A percentile compares a stretch with the other conserved stretches of the same genome.
phyloP scores from a whole-genome alignment of 805 yeast species.

The Debaryomyces maramus region DNA sequence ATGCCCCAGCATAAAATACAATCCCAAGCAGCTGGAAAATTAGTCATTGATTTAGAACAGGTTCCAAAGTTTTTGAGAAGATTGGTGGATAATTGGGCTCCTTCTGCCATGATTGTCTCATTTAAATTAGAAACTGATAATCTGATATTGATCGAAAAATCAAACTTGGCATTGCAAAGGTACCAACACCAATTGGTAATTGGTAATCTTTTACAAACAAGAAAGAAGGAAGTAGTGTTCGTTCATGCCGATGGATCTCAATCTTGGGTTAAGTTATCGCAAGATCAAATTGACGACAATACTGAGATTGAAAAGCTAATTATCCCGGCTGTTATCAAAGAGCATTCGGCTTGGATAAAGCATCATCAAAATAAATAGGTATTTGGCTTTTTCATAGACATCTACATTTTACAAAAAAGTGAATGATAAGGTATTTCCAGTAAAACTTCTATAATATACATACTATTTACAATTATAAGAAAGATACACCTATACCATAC shows the following conservation, averaged over 20 bases:
- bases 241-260: conserved; percentile 52
- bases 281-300: conserved; percentile 37
- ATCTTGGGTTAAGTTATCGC: conserved; percentile 52
- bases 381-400: too few species aligned
- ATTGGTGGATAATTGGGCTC: conserved; percentile 92
- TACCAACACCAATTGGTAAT: conserved; percentile 93
- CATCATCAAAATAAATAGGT: conserved; percentile 1
- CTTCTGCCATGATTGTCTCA: conserved; percentile 88
- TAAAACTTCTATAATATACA: conserved; percentile 1
- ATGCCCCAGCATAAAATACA: conserved; percentile 95
- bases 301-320: conserved; percentile 77
- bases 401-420: too few species aligned
- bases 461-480: conserved; percentile 36
- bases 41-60: conserved; percentile 85
- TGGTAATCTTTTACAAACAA: conserved; percentile 86
- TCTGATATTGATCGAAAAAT: conserved; percentile 67
- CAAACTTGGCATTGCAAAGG: conserved; percentile 73
- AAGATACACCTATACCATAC: conserved; percentile 60
- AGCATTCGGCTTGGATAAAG: conserved; percentile 65
- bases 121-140: conserved; percentile 92
- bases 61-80: conserved; percentile 92
- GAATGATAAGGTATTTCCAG: neutral
- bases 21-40: conserved; percentile 72
- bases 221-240: conserved; percentile 86
- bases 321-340: conserved; percentile 69